Evolutionary conservation across 2,329 filamentous ascomycete genomes (phyloP).

Genomic region (Cryphonectria radicalis): DNA sequence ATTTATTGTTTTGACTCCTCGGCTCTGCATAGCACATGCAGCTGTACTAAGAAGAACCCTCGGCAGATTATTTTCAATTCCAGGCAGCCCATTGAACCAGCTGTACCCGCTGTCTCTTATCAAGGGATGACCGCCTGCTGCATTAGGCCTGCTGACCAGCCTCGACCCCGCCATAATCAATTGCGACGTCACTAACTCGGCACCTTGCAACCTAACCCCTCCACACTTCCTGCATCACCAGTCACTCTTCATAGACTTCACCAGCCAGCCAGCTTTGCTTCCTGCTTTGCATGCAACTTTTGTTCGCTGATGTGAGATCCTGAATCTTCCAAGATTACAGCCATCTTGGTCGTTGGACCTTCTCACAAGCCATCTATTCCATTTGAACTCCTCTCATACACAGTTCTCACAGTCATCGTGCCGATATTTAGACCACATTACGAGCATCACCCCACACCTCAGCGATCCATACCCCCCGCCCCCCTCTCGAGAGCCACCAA

Average conservation of each 20-base stretch:
- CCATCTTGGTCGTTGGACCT: neutral
- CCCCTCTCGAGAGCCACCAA: slow-evolving; percentile 17
- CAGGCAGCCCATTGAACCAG: slow-evolving; percentile 8
- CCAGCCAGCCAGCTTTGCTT: neutral
- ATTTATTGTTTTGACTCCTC: neutral
- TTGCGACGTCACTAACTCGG: neutral
- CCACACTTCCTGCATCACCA: neutral
- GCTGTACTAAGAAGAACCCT: too few species aligned
- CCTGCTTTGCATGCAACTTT: neutral
- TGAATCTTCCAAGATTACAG: neutral
- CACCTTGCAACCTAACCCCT: neutral
- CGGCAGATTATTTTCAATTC: slow-evolving; percentile 2
- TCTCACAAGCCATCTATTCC: neutral
- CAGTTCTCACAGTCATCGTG: neutral
- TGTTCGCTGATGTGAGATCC: neutral
- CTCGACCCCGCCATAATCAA: slow-evolving; percentile 14
- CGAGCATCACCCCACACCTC: slow-evolving; percentile 5
- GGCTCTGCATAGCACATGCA: neutral
- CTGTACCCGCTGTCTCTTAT: neutral
- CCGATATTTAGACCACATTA: neutral
- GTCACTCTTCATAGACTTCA: neutral
- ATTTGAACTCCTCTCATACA: neutral
- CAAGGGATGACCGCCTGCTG: slow-evolving; percentile 20
- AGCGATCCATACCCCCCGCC: neutral
- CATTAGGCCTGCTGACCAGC: slow-evolving; percentile 6